These are phyloP conservation scores for Rhexocercosporidium sp. DNA, from an alignment of 2,329 filamentous ascomycete genomes.

Conservation along the genomic window DNA sequence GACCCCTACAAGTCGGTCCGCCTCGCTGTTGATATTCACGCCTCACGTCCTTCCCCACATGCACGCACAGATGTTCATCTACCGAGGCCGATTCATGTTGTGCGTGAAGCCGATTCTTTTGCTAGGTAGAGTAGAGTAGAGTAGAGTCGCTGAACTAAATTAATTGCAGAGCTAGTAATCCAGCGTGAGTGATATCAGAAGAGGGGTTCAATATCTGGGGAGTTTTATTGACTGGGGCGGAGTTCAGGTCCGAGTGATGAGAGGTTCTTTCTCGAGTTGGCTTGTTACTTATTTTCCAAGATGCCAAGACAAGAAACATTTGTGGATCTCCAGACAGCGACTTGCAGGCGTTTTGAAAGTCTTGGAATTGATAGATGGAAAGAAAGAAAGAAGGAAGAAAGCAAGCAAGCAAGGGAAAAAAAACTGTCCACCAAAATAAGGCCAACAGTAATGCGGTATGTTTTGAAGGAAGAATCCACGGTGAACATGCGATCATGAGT, in stretches of 20 bases:
- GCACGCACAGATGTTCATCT: conserved; percentile 8
- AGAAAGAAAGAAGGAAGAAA: too few species aligned
- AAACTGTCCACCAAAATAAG: too few species aligned
- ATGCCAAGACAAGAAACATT: conserved; percentile 5
- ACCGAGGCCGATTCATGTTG: conserved; percentile 5
- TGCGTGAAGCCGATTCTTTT: not conserved
- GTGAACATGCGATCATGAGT: too few species aligned
- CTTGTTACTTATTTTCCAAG: too few species aligned
- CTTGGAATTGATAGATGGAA: too few species aligned
- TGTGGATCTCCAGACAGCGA: not conserved
- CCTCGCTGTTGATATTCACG: not conserved
- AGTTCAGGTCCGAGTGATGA: not conserved
- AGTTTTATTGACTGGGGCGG: not conserved
- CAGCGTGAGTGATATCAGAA: conserved; percentile 3
- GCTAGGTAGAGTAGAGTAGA: too few species aligned
- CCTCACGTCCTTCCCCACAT: not conserved
- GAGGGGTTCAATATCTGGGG: not conserved
- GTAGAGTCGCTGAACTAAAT: not conserved
- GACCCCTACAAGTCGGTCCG: conserved; percentile 10
- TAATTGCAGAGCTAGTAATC: not conserved
- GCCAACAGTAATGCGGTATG: too few species aligned
- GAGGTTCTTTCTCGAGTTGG: too few species aligned
- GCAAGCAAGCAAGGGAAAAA: too few species aligned
- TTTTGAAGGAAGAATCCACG: too few species aligned
- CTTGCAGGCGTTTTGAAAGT: not conserved